Percentiles rank a stretch among this genome's conserved stretches.
These are phyloP conservation scores for Agaricus sinodeliciosus DNA, from an alignment of 768 basidiomycete species.

Conservation along the genomic window DNA sequence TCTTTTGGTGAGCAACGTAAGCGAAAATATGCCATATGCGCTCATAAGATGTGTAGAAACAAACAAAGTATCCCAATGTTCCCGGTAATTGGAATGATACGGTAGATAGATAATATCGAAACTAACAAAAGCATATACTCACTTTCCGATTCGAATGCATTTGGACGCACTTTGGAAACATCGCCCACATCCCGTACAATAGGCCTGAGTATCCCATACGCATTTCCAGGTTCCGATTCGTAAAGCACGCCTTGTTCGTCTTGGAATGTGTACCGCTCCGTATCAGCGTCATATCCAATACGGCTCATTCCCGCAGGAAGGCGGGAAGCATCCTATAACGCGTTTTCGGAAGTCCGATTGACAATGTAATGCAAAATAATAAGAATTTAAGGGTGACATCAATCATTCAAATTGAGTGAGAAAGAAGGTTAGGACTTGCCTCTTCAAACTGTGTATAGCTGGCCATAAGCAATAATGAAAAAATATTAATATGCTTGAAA, in stretches of 20 bases:
- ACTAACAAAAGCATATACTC: no score
- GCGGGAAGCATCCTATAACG: background rate
- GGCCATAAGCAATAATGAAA: background rate
- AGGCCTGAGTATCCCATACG: constrained; percentile 37
- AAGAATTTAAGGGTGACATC: background rate
- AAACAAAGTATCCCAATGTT: no score
- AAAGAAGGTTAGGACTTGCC: background rate
- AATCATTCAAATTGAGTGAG: background rate
- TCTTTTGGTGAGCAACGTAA: no score
- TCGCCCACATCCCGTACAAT: constrained; percentile 14
- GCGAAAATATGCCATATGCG: no score
- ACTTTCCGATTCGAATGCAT: background rate
- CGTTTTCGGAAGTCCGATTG: background rate
- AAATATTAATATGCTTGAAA: no score
- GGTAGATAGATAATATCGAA: no score
- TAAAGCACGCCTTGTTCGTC: constrained; percentile 39
- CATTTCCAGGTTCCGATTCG: constrained; percentile 32
- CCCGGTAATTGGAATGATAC: no score
- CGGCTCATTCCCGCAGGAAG: constrained; percentile 42
- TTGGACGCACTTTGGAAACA: background rate
- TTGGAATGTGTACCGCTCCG: constrained; percentile 39
- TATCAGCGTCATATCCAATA: constrained; percentile 48
- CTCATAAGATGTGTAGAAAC: no score
- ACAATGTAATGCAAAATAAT: background rate
- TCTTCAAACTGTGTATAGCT: background rate